Percentiles rank a stretch among this genome's conserved stretches.
Conservation (phyloP, 495 filamentous ascomycete species). For the Podospora conica region DNA sequence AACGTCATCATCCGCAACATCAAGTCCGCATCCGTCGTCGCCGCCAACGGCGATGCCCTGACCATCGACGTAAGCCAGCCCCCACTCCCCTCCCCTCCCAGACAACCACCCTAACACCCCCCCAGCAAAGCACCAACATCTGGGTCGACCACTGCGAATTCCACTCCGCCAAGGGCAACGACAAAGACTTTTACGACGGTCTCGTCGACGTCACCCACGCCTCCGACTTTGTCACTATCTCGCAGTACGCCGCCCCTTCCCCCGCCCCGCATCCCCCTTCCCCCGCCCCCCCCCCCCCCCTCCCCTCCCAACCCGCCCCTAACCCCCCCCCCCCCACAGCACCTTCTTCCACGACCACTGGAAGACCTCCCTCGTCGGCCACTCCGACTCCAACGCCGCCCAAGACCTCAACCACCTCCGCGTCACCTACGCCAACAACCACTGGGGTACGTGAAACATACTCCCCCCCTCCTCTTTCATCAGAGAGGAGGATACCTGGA, state of each 20-base stretch:
- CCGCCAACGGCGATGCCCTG: slow-evolving; percentile 55
- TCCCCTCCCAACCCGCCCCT: neutral
- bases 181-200: slow-evolving; percentile 66
- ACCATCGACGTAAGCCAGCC: slow-evolving; percentile 41
- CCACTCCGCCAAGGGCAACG: slow-evolving; percentile 46
- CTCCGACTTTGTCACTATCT: slow-evolving; percentile 47
- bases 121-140: slow-evolving; percentile 45
- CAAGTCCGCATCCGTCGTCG: slow-evolving; percentile 51
- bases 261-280: slow-evolving; percentile 33
- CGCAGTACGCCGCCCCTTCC: slow-evolving; percentile 19
- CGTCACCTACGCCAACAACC: slow-evolving; percentile 58
- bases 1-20: slow-evolving; percentile 61
- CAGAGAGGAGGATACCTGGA: no score
- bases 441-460: no score
- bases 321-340: slow-evolving; percentile 6
- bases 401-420: slow-evolving; percentile 50
- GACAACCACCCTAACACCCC: neutral
- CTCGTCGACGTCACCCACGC: slow-evolving; percentile 56
- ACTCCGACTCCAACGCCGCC: slow-evolving; percentile 46
- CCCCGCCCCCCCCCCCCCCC: slow-evolving; percentile 5
- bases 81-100: no score
- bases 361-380: slow-evolving; percentile 58
- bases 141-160: slow-evolving; percentile 69
- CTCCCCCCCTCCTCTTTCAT: no score
- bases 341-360: slow-evolving; percentile 58